Percentiles rank a stretch among this genome's conserved stretches.
These are phyloP conservation scores for Daldinia caldariorum DNA, from an alignment of 495 filamentous ascomycete genomes.

Conservation along the genomic window DNA sequence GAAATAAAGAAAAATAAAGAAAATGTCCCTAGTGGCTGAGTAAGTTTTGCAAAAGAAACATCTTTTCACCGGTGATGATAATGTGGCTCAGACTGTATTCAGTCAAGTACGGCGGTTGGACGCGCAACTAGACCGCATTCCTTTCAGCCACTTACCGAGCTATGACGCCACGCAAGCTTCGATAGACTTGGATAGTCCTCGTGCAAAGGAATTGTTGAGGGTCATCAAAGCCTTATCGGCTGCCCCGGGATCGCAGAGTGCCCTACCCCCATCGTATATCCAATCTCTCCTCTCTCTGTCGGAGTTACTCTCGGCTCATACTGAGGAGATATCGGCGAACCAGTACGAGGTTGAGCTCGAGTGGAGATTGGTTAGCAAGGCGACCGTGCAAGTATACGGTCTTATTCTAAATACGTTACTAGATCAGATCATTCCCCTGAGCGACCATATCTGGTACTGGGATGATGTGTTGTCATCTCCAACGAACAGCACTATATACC, in stretches of 20 bases:
- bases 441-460: constrained; percentile 92
- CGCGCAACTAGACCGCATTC: constrained; percentile 78
- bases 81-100: constrained; percentile 32
- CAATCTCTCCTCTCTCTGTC: constrained; percentile 68
- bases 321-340: constrained; percentile 40
- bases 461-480: constrained; percentile 80
- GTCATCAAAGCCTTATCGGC: constrained; percentile 76
- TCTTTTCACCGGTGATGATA: constrained; percentile 15
- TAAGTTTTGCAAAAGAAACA: constrained; percentile 53
- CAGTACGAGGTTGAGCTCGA: constrained; percentile 77
- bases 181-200: constrained; percentile 50
- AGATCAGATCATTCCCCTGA: constrained; percentile 80
- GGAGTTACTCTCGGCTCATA: constrained; percentile 50
- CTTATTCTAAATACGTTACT: constrained; percentile 75
- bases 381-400: constrained; percentile 84
- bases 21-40: constrained; percentile 76
- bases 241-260: constrained; percentile 63
- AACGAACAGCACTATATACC: constrained; percentile 76
- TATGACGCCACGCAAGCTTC: constrained; percentile 46
- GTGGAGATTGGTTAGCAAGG: constrained; percentile 89
- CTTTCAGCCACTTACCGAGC: constrained; percentile 49
- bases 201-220: constrained; percentile 64
- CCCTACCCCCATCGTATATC: constrained; percentile 64
- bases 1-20: constrained; percentile 24
- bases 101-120: constrained; percentile 86